phyloP scores from a whole-genome alignment of 108 stramenopile genomes.

The Skeletonema potamos region DNA sequence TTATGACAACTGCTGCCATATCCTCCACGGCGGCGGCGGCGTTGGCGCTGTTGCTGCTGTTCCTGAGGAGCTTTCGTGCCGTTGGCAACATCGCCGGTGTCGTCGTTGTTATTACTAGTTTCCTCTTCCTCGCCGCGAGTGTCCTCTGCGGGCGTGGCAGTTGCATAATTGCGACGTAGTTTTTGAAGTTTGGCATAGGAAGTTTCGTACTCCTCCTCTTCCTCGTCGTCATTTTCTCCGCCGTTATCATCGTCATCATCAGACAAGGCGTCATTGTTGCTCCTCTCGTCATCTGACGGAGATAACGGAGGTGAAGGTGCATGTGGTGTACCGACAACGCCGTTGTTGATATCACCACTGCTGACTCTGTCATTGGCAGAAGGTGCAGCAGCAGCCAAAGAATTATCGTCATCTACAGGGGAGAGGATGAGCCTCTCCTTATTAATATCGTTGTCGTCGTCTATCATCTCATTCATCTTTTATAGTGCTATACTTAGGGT shows the following conservation, averaged over 20 bases:
- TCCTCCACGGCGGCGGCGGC: slow-evolving; percentile 3
- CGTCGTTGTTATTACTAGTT: neutral
- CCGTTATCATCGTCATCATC: neutral
- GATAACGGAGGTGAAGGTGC: neutral
- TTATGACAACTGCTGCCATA: neutral
- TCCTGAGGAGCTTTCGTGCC: neutral
- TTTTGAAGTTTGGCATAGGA: slow-evolving; percentile 10
- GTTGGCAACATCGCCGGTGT: neutral
- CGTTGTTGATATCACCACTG: neutral
- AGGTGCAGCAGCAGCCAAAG: neutral
- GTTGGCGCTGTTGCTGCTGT: neutral
- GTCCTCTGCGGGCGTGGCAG: neutral
- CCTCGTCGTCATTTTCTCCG: neutral
- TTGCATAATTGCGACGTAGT: neutral
- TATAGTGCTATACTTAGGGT: no score
- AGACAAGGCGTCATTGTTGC: neutral
- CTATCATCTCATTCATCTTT: neutral
- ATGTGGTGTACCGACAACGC: neutral
- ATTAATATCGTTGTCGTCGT: neutral
- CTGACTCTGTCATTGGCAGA: neutral
- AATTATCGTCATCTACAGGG: neutral
- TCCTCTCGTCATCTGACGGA: neutral
- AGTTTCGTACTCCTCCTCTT: slow-evolving; percentile 10
- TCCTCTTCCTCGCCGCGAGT: neutral
- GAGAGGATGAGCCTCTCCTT: neutral